These are phyloP conservation scores for Sclerotinia nivalis DNA, from an alignment of 2,329 filamentous ascomycete species.

Conservation along the genomic window DNA sequence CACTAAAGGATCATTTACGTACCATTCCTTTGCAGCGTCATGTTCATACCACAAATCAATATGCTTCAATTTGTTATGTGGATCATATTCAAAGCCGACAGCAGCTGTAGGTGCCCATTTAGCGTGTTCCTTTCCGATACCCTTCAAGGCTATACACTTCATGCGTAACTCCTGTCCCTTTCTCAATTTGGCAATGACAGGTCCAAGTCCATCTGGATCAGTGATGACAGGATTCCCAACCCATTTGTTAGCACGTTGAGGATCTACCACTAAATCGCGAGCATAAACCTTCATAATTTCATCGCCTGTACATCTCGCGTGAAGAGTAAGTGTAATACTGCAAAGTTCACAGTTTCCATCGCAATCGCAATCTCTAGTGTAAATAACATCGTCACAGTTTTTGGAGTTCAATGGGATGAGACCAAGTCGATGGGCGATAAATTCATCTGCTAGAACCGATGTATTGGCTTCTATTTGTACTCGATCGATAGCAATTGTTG, in stretches of 20 bases:
- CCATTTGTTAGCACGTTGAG: conserved; percentile 68
- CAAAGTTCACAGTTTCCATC: conserved; percentile 93
- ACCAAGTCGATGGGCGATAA: conserved; percentile 88
- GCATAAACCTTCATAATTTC: conserved; percentile 94
- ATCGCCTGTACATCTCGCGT: conserved; percentile 81
- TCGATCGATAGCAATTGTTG: conserved; percentile 90
- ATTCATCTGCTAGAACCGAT: conserved; percentile 95
- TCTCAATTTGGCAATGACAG: conserved; percentile 86
- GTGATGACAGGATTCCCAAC: conserved; percentile 81
- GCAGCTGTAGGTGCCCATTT: conserved; percentile 96
- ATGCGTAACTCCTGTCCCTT: conserved; percentile 88
- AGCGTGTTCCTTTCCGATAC: conserved; percentile 96
- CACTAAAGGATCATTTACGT: conserved; percentile 41
- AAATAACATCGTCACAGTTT: conserved; percentile 78
- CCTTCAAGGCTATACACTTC: conserved; percentile 94
- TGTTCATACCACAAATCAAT: conserved; percentile 94
- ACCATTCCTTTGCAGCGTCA: conserved; percentile 83
- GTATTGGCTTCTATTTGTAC: conserved; percentile 93
- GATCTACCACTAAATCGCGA: conserved; percentile 76
- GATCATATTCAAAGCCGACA: conserved; percentile 96
- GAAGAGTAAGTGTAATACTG: conserved; percentile 78
- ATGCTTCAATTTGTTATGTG: conserved; percentile 92
- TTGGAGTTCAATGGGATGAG: conserved; percentile 85
- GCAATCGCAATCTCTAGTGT: conserved; percentile 94
- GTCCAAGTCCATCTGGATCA: conserved; percentile 78